Evolutionary conservation across 2,329 filamentous ascomycete species (phyloP), one percentile per base, ranked within the genome.

Genomic region (Elsinoe necatrix): DNA sequence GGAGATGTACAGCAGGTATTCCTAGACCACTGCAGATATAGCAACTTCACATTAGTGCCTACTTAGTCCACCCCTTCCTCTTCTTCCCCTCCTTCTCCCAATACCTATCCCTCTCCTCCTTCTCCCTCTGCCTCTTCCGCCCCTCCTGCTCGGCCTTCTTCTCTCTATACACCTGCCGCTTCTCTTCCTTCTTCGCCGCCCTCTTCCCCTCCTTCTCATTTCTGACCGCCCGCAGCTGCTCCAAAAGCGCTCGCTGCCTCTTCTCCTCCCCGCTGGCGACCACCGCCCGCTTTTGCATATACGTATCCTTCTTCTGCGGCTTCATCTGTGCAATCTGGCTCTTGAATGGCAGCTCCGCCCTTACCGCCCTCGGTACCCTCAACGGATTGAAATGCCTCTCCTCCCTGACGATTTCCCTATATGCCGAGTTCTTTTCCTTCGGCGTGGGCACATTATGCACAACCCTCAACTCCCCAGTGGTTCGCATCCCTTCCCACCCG

Each of bases 251-350:
- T 29, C 93, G 79, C 3, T 90, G 90, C 71, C 86, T 86, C 78
- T 86, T 89, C 79, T 98, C 93, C 71, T 97, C 92, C 42, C 71
- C 72, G 23, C 85, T 85, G 11, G 85, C 73, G 21, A 95, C 82
- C n/a, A 97, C 89, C 12, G 92, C 93, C 8, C 93, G 87, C 76
- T 96, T 96, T 76, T 95, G 89, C 78, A 95, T 79, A 71, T 98
- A 98, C 20, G 91, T 95, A 67, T 85, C 74, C 65, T 83, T 84
- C 70, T 82, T 84, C 75, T 91, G 89, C 59, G 86, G 83, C 72
- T 86, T 86, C 75, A 87, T 92, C 68, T 83, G 77, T 20, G 86
- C 81, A 66, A 95, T 91, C 71, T 98, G 93, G 11, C 87, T 91
- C 69, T 91, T 92, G 82, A 87, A 98, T 4, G 93, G 93, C 8